phyloP scores from a whole-genome alignment of 2,329 filamentous ascomycete species.

The Fusarium subtropicale region DNA sequence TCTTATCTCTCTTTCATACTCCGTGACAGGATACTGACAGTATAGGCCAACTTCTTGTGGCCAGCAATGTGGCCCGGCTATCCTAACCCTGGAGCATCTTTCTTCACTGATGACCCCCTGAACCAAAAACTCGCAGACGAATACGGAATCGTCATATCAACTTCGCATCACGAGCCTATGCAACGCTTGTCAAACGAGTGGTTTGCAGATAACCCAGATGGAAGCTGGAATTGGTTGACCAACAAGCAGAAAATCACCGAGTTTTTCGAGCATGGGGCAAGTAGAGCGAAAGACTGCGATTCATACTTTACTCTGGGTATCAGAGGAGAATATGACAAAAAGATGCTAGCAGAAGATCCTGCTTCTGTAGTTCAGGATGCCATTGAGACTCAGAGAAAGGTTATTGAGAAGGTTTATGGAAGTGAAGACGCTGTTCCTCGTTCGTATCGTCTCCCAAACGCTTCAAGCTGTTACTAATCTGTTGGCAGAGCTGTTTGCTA shows the following conservation, averaged over 20 bases:
- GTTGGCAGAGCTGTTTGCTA: conserved; percentile 66
- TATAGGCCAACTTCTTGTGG: conserved; percentile 71
- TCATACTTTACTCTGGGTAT: conserved; percentile 36
- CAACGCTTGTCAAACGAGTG: conserved; percentile 37
- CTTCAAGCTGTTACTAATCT: accelerated
- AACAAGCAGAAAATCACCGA: conserved; percentile 32
- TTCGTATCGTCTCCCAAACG: conserved; percentile 43
- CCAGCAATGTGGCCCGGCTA: conserved; percentile 72
- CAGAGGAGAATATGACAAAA: conserved; percentile 33
- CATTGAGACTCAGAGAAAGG: conserved; percentile 60
- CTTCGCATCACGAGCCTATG: conserved; percentile 36
- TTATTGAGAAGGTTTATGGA: conserved; percentile 64
- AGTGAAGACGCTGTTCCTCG: conserved; percentile 56
- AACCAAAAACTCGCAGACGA: conserved; percentile 69
- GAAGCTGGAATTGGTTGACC: conserved; percentile 30
- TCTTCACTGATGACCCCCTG: conserved; percentile 70
- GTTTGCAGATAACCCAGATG: conserved; percentile 20
- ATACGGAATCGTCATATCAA: conserved; percentile 32
- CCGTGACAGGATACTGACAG: accelerated
- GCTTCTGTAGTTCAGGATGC: conserved; percentile 26
- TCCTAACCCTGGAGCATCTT: conserved; percentile 63
- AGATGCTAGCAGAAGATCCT: conserved; percentile 23
- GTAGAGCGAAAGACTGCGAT: conserved; percentile 8
- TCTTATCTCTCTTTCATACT: accelerated
- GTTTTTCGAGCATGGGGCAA: conserved; percentile 30